Evolutionary conservation across 441 rosid species (phyloP), one percentile per base, ranked within the genome.

Genomic region (Capsella rubella): DNA sequence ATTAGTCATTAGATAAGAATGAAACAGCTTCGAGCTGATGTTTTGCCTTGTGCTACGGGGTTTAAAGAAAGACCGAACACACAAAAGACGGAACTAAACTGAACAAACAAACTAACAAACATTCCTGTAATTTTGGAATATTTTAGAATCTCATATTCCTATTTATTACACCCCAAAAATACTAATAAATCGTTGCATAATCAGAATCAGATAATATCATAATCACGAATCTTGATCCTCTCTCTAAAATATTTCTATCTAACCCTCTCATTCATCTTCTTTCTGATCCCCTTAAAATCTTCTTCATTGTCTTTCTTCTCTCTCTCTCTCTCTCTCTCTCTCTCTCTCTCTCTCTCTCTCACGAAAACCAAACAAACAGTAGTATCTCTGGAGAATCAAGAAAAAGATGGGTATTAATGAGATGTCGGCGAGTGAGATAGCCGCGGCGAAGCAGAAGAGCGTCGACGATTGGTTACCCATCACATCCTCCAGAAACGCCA

Each of bases 391-490:
- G 21, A 51, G 16, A 52, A 52, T 62, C 9, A 45, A 62, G 4
- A 27, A 15, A 4, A 27, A 16, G 6, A 75, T 75, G 78, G 57
- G 8, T 12, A 32, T 31, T 0, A 67, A 4, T 0, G 74, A 75
- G 4, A 34, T 68, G 69, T 52, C 74, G 45, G 69, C 42, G 11
- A 75, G 74, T 35, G 74, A 75, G 69, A 28, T 60, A 2, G 67
- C 76, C 15, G 40, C 73, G 1, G 62, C 67, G 21, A 76, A 71
- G 71, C 61, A 4, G 69, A 78, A 74, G 62, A 61, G 39, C 9
- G 58, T 86, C 18, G 82, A 87, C 34, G 81, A 85, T 14, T 85
- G 89, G 89, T 78, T 87, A 31, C 87, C 89, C 3, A 64, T 87
- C 57, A 85, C 91, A 21, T 78, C 82, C 14, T 79, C 85, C 0